Percentiles rank a stretch among this genome's conserved stretches.
Conservation (phyloP, 1,284 basidiomycete genomes). For the Ceratobasidium sp. region DNA sequence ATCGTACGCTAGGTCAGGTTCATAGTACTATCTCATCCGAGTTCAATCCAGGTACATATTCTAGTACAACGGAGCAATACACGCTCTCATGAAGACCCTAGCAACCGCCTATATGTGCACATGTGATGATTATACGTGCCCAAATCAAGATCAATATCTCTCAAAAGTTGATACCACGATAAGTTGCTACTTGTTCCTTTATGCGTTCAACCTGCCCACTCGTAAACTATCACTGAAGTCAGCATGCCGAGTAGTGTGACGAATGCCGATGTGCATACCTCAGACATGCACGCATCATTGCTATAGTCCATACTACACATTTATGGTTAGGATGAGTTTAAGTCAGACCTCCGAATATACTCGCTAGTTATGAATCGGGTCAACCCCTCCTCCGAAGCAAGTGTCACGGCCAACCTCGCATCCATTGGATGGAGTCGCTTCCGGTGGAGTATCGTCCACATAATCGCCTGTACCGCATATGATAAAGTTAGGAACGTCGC, state of each 20-base stretch:
- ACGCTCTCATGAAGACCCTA: too few species aligned
- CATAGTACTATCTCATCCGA: too few species aligned
- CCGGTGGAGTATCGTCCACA: slow-evolving; percentile 64
- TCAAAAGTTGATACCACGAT: slow-evolving; percentile 50
- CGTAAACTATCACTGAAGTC: slow-evolving; percentile 54
- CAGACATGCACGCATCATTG: slow-evolving; percentile 50
- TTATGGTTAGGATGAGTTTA: slow-evolving; percentile 47
- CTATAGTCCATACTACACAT: slow-evolving; percentile 48
- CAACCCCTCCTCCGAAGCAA: slow-evolving; percentile 49
- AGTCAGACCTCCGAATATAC: background rate
- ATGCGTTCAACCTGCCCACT: slow-evolving; percentile 51
- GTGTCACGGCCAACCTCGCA: slow-evolving; percentile 51
- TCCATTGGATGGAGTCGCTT: slow-evolving; percentile 49
- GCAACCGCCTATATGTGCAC: background rate
- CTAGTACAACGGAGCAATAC: too few species aligned
- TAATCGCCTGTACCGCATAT: slow-evolving; percentile 60
- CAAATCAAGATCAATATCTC: background rate
- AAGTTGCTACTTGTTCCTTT: slow-evolving; percentile 45
- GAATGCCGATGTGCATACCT: background rate
- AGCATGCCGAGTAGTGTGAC: background rate
- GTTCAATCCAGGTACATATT: too few species aligned
- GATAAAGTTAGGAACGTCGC: background rate
- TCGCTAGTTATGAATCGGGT: slow-evolving; percentile 50
- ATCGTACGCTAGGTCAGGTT: too few species aligned
- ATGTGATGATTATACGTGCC: background rate